Evolutionary conservation across 2,329 filamentous ascomycete species (phyloP).

Genomic region (Phyllachora maydis): DNA sequence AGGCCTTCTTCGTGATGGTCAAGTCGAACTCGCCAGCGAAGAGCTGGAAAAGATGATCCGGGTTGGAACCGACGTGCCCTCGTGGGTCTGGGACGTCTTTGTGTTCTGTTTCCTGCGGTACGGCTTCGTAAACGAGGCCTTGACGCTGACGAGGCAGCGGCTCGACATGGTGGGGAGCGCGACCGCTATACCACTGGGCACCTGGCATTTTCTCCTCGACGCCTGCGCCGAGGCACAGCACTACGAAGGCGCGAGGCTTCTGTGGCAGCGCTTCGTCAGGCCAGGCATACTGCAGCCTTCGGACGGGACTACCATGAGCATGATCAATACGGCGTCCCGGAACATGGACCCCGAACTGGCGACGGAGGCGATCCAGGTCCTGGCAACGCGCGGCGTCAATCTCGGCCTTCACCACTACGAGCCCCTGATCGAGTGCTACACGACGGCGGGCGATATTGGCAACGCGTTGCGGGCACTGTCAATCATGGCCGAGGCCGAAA

Average conservation of each 20-base stretch:
- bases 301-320: conserved; percentile 20
- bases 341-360: conserved; percentile 48
- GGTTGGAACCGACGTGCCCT: conserved; percentile 30
- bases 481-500: conserved; percentile 48
- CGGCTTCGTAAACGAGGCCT: conserved; percentile 58
- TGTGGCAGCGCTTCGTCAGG: conserved; percentile 41
- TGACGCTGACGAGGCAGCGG: conserved; percentile 38
- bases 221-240: conserved; percentile 44
- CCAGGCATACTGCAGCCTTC: conserved; percentile 18
- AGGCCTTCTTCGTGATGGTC: conserved; percentile 59
- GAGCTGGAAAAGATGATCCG: conserved; percentile 46
- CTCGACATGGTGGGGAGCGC: conserved; percentile 14
- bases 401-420: conserved; percentile 58
- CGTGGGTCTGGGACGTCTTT: conserved; percentile 65
- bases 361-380: conserved; percentile 45
- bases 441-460: conserved; percentile 33
- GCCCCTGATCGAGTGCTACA: conserved; percentile 52
- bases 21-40: conserved; percentile 62
- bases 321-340: conserved; percentile 52
- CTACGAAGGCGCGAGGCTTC: conserved; percentile 40
- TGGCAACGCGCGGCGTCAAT: conserved; percentile 34
- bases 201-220: conserved; percentile 60
- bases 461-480: conserved; percentile 50
- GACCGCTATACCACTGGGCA: conserved; percentile 18
- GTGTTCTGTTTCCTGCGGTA: conserved; percentile 51